Base-by-base conservation (phyloP, 768 basidiomycete genomes). In the Cystobasidium ongulense region DNA sequence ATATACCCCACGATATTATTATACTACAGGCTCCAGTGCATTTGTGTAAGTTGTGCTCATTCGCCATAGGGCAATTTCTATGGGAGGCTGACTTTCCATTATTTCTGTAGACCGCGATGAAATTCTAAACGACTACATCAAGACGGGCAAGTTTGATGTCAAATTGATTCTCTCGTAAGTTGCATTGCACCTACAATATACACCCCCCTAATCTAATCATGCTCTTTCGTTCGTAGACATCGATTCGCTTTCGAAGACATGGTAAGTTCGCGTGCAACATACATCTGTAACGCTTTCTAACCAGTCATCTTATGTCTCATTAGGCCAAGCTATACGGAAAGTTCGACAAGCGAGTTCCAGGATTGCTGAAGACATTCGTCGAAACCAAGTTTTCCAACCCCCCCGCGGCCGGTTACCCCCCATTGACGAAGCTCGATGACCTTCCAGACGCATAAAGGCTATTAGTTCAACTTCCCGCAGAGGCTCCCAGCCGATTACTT, bases 171-270 rank as follows among this genome's bases (percentile, higher is more conserved):
- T 76, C 31, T 43, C 75, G n/a, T 76, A 76, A 63, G 67, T 75
- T 50, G 27, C 80, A 81, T 74, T 74, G 80, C 39, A 1, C 23
- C 29, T 10, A 11, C 18, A 23, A 27, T n/a, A 71, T 10, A 8
- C 1, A 3, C 10, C 7, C 59, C 11, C 33, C 53, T 23, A 4
- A n/a, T 11, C 68, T 71, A n/a, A 64, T 35, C 13, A n/a, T 36
- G 25, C 11, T 38, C 43, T 4, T 21, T 31, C n/a, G 18, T 61
- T 36, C 8, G 33, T 33, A 84, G 85, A 0, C 86, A 87, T 78
- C 84, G 87, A 39, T 85, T 88, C 1, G 82, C 84, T 0, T 74
- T 90, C n/a, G 88, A 90, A 33, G 88, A 90, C 74, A 82, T 82
- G 74, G 83, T 59, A 59, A 11, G 57, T 23, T 59, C 11, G 5